Evolutionary conservation across 176 grass and related monocot genomes (phyloP), one percentile per base, ranked within the genome.

Genomic region (Tuctoria greenei): DNA sequence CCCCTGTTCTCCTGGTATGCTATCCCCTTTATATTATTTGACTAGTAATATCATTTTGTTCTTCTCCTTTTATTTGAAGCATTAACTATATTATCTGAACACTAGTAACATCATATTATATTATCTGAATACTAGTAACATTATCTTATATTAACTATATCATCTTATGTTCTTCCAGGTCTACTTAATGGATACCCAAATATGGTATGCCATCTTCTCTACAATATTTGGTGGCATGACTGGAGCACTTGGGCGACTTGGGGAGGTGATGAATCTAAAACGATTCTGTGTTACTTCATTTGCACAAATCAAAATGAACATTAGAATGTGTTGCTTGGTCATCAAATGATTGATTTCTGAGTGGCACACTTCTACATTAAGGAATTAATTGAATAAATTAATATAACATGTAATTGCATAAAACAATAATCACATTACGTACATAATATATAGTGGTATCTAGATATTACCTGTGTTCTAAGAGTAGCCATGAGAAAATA

Each of bases 161-260:
- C 21, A 28, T 77, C 34, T 11, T 35, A 72, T 87, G 64, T 72
- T 77, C 51, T 79, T 82, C 55, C 67, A 97, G 94, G 91, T 97
- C 21, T 97, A 97, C 66, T 93, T 97, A 57, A 93, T 97, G 94
- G 94, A 97, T 81, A 93, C 94, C 51, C 94, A 97, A 71, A 97
- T 97, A 80, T 97, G 94, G 94, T 97, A 97, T 16, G 82, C 94
- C 58, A 85, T 97, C 69, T 97, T 87, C 71, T 97, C 94, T 78
- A 97, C 94, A 26, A 80, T 97, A 69, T 97, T 84, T 69, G 94
- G 94, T 52, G 94, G 94, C 80, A 66, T 89, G 77, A 93, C 90
- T 89, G 94, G 94, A 80, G 94, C 94, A 83, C 87, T 97, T 72
- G 90, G 94, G 62, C 69, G 94, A 83, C 94, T 97, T 72, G 94